Base-by-base conservation (phyloP, 2,329 filamentous ascomycete species). In the Fusarium concolor region DNA sequence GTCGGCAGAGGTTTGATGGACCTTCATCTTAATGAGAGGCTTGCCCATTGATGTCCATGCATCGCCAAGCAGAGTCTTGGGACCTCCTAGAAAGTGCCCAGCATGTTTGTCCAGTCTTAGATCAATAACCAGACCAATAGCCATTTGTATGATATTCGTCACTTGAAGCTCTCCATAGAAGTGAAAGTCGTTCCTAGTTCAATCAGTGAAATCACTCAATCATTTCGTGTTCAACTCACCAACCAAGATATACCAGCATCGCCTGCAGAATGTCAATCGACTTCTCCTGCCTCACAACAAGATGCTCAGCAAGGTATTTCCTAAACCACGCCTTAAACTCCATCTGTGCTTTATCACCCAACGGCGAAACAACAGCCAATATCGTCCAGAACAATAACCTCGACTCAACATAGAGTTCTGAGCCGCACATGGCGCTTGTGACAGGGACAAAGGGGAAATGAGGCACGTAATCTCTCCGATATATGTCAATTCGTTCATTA, bases 381-480 rank as follows among this genome's bases (percentile, higher is more conserved):
- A 83, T 72, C 2, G 76, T 76, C 67, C 78, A 79, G 49, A 83
- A 82, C 1, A 83, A 58, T 17, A 81, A 71, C 0, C 74, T 76
- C 8, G 76, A 72, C n/a, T 70, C 64, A 1, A 68, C 50, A 42
- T 77, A 76, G n/a, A 83, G 55, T 1, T 77, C 72, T 0, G 79
- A 75, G 4, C 74, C 71, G n/a, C 35, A 51, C 1, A 74, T 44
- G 5, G 57, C 33, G 0, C 55, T 39, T 0, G 74, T 57, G 2
- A 83, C 56, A 2, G 78, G 75, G 2, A 82, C 74, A 54, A 83
- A 83, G 1, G 81, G 81, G 9, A 78, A 82, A 35, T 74, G 71
- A 0, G 77, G 77, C 14, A 74, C 65, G 47, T 78, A 77, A 5
- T 76, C 67, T 2, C 66, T 68, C 5, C 75, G 74, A 59, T 82